Evolutionary conservation across 1,284 basidiomycete genomes (phyloP).

Genomic region (Hemileia vastatrix): DNA sequence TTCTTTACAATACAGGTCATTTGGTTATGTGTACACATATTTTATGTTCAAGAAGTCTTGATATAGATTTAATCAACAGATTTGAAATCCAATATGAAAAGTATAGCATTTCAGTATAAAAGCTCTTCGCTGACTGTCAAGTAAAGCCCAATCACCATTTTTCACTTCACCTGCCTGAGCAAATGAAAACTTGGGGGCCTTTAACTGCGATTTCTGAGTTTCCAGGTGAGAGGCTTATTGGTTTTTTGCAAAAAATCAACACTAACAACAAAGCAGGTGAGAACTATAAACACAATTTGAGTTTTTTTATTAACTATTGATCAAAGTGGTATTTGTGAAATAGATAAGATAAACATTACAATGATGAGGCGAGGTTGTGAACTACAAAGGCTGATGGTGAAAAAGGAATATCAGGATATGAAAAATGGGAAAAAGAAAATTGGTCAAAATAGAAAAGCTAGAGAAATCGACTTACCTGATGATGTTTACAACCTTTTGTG

Average conservation of each 20-base stretch:
- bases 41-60: not conserved
- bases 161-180: slow-evolving; percentile 6
- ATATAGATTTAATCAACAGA: not conserved
- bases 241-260: slow-evolving; percentile 3
- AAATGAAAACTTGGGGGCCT: slow-evolving; percentile 4
- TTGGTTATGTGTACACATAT: slow-evolving; percentile 2
- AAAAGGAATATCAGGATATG: too few relatives aligned
- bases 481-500: too few relatives aligned
- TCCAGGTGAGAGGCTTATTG: slow-evolving; percentile 4
- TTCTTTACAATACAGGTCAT: not conserved
- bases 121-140: not conserved
- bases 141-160: slow-evolving; percentile 13
- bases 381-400: too few relatives aligned
- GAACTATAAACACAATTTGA: too few relatives aligned
- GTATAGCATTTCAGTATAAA: not conserved
- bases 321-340: too few relatives aligned
- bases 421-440: too few relatives aligned
- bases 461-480: too few relatives aligned
- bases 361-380: too few relatives aligned
- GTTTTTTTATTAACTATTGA: too few relatives aligned
- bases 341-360: too few relatives aligned
- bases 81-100: slow-evolving; percentile 12
- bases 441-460: too few relatives aligned
- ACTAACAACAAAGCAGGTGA: slow-evolving; percentile 10
- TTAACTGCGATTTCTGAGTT: not conserved